Evolutionary conservation across 805 yeast genomes (phyloP).

Genomic region (Saccharomyces kudriavzevii): DNA sequence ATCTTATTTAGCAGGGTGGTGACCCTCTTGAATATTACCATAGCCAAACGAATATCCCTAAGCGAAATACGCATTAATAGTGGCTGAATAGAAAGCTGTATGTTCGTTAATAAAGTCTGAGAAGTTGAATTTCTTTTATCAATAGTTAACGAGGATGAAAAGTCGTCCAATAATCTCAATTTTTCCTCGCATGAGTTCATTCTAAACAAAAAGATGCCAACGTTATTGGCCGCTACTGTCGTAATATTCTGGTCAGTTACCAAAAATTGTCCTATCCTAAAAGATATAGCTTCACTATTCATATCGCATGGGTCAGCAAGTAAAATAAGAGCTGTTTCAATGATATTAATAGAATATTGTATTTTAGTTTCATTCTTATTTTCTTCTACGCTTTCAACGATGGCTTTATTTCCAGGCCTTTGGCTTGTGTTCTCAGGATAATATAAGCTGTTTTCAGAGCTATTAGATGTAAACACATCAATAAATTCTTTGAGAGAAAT

Average conservation of each 20-base stretch:
- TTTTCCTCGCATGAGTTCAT: conserved; percentile 64
- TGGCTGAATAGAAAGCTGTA: conserved; percentile 72
- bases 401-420: background rate
- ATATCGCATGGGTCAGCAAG: conserved; percentile 67
- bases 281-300: conserved; percentile 80
- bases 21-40: conserved; percentile 65
- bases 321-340: conserved; percentile 68
- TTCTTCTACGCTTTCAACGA: conserved; percentile 6
- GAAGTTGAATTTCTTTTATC: conserved; percentile 63
- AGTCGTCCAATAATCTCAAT: conserved; percentile 79
- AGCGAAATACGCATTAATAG: conserved; percentile 72
- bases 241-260: conserved; percentile 59
- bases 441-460: conserved; percentile 5
- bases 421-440: conserved; percentile 1
- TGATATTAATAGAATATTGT: conserved; percentile 58
- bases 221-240: conserved; percentile 61
- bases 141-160: conserved; percentile 64
- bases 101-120: conserved; percentile 49
- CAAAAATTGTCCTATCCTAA: conserved; percentile 73
- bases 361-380: conserved; percentile 17
- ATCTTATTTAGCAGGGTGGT: conserved; percentile 38
- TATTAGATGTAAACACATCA: conserved; percentile 27
- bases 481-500: conserved; percentile 62
- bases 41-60: conserved; percentile 77
- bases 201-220: conserved; percentile 77